These are phyloP conservation scores for Ceratocystis lukuohia DNA, from an alignment of 2,329 filamentous ascomycete species.

Conservation along the genomic window DNA sequence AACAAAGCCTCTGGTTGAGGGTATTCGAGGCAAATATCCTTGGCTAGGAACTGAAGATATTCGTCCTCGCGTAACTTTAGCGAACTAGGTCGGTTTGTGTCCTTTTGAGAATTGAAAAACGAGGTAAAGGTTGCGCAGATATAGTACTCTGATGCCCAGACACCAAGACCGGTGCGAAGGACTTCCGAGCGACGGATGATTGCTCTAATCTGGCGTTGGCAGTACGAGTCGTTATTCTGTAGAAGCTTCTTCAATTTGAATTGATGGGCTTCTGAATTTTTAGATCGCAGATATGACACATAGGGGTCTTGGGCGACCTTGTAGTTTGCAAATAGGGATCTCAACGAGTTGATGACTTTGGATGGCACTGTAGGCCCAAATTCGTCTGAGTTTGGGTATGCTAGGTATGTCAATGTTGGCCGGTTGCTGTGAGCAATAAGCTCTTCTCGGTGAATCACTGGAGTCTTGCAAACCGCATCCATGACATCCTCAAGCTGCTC, in stretches of 20 bases:
- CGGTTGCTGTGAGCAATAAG: constrained; percentile 54
- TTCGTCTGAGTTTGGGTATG: neutral
- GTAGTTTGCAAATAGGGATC: constrained; percentile 11
- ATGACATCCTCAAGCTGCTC: constrained; percentile 54
- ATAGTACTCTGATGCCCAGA: constrained; percentile 57
- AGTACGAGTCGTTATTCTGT: constrained; percentile 36
- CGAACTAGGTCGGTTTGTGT: constrained; percentile 23
- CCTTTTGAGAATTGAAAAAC: constrained; percentile 24
- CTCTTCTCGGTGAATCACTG: constrained; percentile 54
- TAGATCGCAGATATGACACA: constrained; percentile 34
- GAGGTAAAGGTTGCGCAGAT: constrained; percentile 35
- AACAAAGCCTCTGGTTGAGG: constrained; percentile 21
- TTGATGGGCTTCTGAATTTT: constrained; percentile 31
- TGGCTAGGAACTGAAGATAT: constrained; percentile 40
- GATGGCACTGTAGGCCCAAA: neutral
- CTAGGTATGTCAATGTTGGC: constrained; percentile 32
- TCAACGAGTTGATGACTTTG: neutral
- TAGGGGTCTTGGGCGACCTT: constrained; percentile 50
- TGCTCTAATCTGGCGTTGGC: constrained; percentile 41
- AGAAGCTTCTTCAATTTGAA: constrained; percentile 30
- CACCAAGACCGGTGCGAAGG: constrained; percentile 46
- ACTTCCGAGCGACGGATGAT: constrained; percentile 38
- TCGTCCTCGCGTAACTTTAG: constrained; percentile 36
- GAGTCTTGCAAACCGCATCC: constrained; percentile 55
- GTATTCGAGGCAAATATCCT: constrained; percentile 25